These are phyloP conservation scores for Clarireedia homoeocarpa DNA, from an alignment of 2,329 filamentous ascomycete genomes.

Conservation along the genomic window DNA sequence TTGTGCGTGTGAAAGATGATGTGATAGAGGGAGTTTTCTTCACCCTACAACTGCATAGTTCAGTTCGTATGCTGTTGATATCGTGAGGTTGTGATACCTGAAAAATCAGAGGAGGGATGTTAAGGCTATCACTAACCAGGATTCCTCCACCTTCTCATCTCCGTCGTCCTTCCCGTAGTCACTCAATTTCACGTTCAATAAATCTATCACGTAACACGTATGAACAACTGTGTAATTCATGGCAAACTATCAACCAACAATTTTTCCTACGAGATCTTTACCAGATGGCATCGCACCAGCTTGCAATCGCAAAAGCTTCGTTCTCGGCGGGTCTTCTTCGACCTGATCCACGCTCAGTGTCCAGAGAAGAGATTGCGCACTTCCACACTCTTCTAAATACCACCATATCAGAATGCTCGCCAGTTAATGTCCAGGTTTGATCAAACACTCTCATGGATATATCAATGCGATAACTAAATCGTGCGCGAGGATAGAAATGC, in stretches of 20 bases:
- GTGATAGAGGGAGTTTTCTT: too few relatives aligned
- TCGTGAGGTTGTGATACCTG: too few relatives aligned
- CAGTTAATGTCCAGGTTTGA: conserved; percentile 80
- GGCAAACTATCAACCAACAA: not conserved
- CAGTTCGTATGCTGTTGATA: too few relatives aligned
- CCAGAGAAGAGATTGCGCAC: conserved; percentile 59
- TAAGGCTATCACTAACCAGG: too few relatives aligned
- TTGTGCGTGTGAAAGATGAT: not conserved
- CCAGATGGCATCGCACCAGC: conserved; percentile 59
- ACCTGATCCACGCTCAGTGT: conserved; percentile 61
- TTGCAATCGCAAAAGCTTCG: conserved; percentile 74
- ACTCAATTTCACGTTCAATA: too few relatives aligned
- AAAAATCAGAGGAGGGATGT: too few relatives aligned
- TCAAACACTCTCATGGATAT: conserved; percentile 28
- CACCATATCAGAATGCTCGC: conserved; percentile 63
- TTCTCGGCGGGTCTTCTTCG: conserved; percentile 67
- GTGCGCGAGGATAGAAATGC: conserved; percentile 59
- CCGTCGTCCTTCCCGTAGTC: too few relatives aligned
- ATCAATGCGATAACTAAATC: conserved; percentile 31
- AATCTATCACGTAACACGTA: too few relatives aligned
- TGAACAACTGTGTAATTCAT: not conserved
- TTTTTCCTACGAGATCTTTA: not conserved
- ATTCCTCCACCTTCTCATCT: not conserved
- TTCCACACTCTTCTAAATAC: conserved; percentile 61
- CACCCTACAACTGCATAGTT: too few relatives aligned